These are phyloP conservation scores for Sarocladium strictum DNA, from an alignment of 2,329 filamentous ascomycete species.

Conservation along the genomic window DNA sequence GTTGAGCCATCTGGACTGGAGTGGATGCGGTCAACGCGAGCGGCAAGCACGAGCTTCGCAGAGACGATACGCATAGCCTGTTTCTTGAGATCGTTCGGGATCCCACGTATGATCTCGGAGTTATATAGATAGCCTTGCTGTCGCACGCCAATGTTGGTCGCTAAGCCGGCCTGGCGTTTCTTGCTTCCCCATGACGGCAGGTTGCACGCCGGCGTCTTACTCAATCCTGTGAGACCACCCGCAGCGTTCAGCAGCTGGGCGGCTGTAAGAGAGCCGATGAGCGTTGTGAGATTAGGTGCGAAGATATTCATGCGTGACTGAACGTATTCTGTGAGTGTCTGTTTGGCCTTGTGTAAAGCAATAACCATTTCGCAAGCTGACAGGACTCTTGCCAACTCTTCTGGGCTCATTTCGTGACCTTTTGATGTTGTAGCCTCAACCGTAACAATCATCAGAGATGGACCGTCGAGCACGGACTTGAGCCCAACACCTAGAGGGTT, in stretches of 20 bases:
- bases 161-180: slow-evolving; percentile 76
- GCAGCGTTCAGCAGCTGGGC: slow-evolving; percentile 95
- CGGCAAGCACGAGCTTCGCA: slow-evolving; percentile 89
- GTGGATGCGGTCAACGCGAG: slow-evolving; percentile 82
- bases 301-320: slow-evolving; percentile 96
- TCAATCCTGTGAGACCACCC: slow-evolving; percentile 80
- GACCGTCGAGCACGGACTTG: slow-evolving; percentile 76
- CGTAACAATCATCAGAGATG: slow-evolving; percentile 90
- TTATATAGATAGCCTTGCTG: slow-evolving; percentile 93
- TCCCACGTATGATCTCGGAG: slow-evolving; percentile 79
- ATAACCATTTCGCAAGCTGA: slow-evolving; percentile 83
- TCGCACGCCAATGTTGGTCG: slow-evolving; percentile 84
- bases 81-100: slow-evolving; percentile 80
- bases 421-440: slow-evolving; percentile 89
- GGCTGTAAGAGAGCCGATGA: slow-evolving; percentile 88
- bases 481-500: slow-evolving; percentile 74
- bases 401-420: slow-evolving; percentile 68
- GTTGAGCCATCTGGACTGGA: slow-evolving; percentile 74
- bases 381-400: slow-evolving; percentile 68
- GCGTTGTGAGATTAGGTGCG: slow-evolving; percentile 83
- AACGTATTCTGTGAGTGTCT: slow-evolving; percentile 83
- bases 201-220: slow-evolving; percentile 91
- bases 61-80: slow-evolving; percentile 94
- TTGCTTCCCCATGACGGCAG: slow-evolving; percentile 86
- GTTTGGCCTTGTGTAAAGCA: slow-evolving; percentile 81